phyloP scores from a whole-genome alignment of 345 rosid genomes.

The Luvunga scandens region DNA sequence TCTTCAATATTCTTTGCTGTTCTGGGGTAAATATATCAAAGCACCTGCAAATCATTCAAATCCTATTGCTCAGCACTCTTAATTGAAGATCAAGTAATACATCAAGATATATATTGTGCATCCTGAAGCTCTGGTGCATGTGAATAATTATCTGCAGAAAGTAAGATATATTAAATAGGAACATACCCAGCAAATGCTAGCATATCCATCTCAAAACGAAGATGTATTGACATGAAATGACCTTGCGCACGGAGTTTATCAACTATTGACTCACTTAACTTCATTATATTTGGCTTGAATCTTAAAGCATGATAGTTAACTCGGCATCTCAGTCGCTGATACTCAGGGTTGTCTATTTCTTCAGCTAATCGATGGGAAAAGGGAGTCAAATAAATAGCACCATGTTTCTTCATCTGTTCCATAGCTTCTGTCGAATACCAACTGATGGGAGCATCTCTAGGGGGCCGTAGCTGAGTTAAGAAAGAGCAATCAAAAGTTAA shows the following conservation, averaged over 20 bases:
- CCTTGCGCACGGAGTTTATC: conserved; percentile 95
- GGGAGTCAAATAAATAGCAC: conserved; percentile 94
- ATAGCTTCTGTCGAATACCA: conserved; percentile 88
- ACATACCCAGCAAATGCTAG: conserved; percentile 97
- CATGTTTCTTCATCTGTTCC: conserved; percentile 86
- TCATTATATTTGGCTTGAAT: conserved; percentile 93
- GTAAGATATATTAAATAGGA: conserved; percentile 17
- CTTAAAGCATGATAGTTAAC: conserved; percentile 95
- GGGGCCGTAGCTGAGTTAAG: conserved; percentile 66
- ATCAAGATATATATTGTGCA: background rate
- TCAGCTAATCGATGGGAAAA: conserved; percentile 98
- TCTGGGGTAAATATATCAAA: conserved; percentile 77
- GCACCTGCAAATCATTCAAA: conserved; percentile 53
- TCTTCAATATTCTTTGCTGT: conserved; percentile 70
- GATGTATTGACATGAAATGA: conserved; percentile 98
- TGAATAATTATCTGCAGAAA: conserved; percentile 3
- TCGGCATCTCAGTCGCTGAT: conserved; percentile 95
- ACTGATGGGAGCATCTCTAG: conserved; percentile 88
- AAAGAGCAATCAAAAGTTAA: background rate
- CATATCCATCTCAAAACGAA: conserved; percentile 99
- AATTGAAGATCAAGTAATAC: background rate
- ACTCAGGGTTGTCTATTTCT: conserved; percentile 88
- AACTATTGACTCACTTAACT: conserved; percentile 86
- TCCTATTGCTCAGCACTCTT: background rate
- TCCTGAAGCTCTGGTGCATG: background rate